Percentiles rank a stretch among this genome's conserved stretches.
These are phyloP conservation scores for Capsicum rhomboideum DNA, from an alignment of 257 asterid species.

Conservation along the genomic window DNA sequence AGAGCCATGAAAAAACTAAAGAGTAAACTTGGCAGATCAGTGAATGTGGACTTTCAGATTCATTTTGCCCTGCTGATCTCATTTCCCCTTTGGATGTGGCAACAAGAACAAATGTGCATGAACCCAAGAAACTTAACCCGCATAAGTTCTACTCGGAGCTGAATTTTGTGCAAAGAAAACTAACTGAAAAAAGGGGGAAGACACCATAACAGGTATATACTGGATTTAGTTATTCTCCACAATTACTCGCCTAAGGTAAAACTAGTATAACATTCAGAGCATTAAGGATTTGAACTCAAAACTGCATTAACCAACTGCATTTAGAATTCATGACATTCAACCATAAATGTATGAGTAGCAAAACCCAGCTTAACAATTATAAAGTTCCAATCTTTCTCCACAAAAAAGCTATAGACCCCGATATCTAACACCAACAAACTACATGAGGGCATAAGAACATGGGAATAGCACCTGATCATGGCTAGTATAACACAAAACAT, in stretches of 20 bases:
- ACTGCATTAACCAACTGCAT: not conserved
- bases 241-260: not conserved
- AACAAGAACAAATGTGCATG: not conserved
- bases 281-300: not conserved
- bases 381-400: slow-evolving; percentile 4
- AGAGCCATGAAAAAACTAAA: not conserved
- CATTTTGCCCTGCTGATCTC: not conserved
- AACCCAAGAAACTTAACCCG: not conserved
- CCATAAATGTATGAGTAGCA: not conserved
- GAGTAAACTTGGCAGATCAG: not conserved
- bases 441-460: not conserved
- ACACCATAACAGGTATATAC: not conserved
- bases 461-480: slow-evolving; percentile 50
- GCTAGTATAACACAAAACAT: not conserved
- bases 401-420: not conserved
- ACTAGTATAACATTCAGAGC: not conserved
- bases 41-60: not conserved
- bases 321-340: not conserved
- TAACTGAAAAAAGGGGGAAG: not conserved
- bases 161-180: not conserved
- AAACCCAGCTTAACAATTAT: not conserved
- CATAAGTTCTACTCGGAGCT: not conserved
- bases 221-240: not conserved
- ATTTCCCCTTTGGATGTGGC: not conserved
- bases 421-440: not conserved